Base-by-base conservation (phyloP, 768 basidiomycete species). In the Leccinum truebloodii region DNA sequence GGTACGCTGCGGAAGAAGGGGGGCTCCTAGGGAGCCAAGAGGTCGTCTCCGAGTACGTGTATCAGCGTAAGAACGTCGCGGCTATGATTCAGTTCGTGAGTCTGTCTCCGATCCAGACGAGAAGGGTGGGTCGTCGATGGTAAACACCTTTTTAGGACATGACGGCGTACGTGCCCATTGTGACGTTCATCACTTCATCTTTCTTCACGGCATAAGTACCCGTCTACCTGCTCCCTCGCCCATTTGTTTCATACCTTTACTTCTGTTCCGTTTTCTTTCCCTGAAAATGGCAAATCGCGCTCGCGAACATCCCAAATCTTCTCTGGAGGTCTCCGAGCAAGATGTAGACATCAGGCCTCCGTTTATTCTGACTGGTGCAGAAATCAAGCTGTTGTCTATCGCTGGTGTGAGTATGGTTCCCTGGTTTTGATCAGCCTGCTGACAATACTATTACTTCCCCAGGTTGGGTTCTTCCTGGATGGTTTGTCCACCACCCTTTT, bases 1-100 rank as follows among this genome's bases (percentile, higher is more conserved):
- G 90, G 90, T 93, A 92, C 71, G 87, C 89, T 57, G 90, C 86
- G 44, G 90, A 92, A 79, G 90, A 72, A 55, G 71, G 60, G 55
- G 59, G 66, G 26, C 52, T 60, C 32, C 52, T 67, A 18, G 57
- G 56, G 20, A 57, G 81, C 39, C 82, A 83, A 61, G 85, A 83
- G 7, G 76, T 87, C 59, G 84, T 81, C 4, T 77, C 77, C 32
- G 71, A 69, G 28, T 85, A 85, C 72, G 80, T 80, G 66, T 76
- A 71, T 52, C 65, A 74, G 18, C 79, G 78, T 4, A 73, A 75
- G 50, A 71, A 76, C 24, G 79, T 86, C 26, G 78, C 78, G 32
- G 85, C 80, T 0, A 84, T 84, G 77, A 76, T 80, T 67, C 71
- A 83, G 59, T 66, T 81, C 20, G 80, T 80, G 50, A 78, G 70